Evolutionary conservation across 352 stramenopile species (phyloP).

Genomic region (Phytophthora hybrid): DNA sequence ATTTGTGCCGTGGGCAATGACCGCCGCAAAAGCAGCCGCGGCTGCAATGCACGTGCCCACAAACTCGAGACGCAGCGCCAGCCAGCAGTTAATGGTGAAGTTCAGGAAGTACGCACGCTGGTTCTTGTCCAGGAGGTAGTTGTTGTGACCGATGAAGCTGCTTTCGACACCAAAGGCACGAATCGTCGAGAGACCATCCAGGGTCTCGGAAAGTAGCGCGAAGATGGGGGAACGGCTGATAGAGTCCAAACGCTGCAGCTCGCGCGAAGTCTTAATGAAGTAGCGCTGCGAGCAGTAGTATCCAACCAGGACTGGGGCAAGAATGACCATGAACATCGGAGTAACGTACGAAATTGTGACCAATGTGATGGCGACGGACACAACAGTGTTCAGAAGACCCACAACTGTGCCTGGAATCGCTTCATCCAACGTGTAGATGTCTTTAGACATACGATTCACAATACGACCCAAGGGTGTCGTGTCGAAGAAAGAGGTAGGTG

Average conservation of each 20-base stretch:
- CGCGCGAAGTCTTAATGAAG: slow-evolving; percentile 90
- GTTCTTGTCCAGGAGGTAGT: slow-evolving; percentile 63
- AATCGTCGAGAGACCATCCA: slow-evolving; percentile 95
- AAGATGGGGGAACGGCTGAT: slow-evolving; percentile 94
- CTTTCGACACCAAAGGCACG: slow-evolving; percentile 69
- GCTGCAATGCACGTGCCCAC: slow-evolving; percentile 62
- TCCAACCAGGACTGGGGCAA: slow-evolving; percentile 17
- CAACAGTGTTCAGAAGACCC: slow-evolving; percentile 28
- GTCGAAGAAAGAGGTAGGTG: slow-evolving; percentile 64
- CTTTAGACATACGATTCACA: slow-evolving; percentile 72
- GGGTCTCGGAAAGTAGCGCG: slow-evolving; percentile 93
- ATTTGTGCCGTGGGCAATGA: slow-evolving; percentile 50
- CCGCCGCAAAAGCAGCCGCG: slow-evolving; percentile 51
- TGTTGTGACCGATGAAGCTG: slow-evolving; percentile 55
- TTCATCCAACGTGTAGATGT: slow-evolving; percentile 69
- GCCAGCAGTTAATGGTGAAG: slow-evolving; percentile 75
- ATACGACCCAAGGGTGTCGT: slow-evolving; percentile 71
- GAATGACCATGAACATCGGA: slow-evolving; percentile 64
- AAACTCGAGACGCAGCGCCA: slow-evolving; percentile 72
- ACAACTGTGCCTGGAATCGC: slow-evolving; percentile 42
- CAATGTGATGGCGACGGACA: slow-evolving; percentile 26
- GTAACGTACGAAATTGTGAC: slow-evolving; percentile 29
- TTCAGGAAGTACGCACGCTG: slow-evolving; percentile 75
- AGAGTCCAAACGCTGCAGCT: slow-evolving; percentile 96
- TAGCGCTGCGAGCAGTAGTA: slow-evolving; percentile 79